phyloP scores from a whole-genome alignment of 768 basidiomycete genomes.

The Peribolospora kevripleyi region DNA sequence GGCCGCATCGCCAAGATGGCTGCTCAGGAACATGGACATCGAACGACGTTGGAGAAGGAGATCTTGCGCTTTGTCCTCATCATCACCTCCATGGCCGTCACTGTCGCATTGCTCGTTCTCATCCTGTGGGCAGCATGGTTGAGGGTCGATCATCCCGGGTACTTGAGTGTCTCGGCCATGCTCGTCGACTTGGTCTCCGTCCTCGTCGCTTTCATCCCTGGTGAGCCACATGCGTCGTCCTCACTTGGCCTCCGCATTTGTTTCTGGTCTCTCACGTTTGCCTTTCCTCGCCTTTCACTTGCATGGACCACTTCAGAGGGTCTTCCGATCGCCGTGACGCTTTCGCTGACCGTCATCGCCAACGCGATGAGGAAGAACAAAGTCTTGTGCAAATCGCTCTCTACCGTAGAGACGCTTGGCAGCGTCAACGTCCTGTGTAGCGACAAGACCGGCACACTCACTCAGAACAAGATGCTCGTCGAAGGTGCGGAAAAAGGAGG shows the following conservation, averaged over 20 bases:
- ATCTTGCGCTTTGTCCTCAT: constrained; percentile 30
- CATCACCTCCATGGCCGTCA: not conserved
- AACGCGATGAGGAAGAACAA: constrained; percentile 30
- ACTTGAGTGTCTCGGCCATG: constrained; percentile 29
- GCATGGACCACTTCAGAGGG: constrained; percentile 5
- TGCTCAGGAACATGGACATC: constrained; percentile 21
- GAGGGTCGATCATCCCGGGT: constrained; percentile 11
- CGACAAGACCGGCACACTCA: constrained; percentile 41
- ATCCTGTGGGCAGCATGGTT: constrained; percentile 10
- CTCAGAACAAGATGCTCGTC: constrained; percentile 36
- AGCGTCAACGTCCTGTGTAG: constrained; percentile 35
- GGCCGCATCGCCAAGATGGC: constrained; percentile 35
- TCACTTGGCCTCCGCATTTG: not conserved
- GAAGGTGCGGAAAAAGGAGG: constrained; percentile 2
- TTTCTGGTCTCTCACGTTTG: not conserved
- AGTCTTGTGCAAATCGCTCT: constrained; percentile 32
- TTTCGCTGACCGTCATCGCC: constrained; percentile 27
- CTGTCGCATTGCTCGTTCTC: constrained; percentile 3
- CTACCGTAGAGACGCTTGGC: constrained; percentile 44
- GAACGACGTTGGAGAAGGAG: constrained; percentile 32
- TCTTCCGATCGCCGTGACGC: constrained; percentile 15
- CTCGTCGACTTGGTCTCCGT: constrained; percentile 37
- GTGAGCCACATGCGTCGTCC: constrained; percentile 15
- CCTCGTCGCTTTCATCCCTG: constrained; percentile 29
- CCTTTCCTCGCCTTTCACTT: not conserved